phyloP scores from a whole-genome alignment of 73 alveolate genomes.

The Paramecium biaurelia region DNA sequence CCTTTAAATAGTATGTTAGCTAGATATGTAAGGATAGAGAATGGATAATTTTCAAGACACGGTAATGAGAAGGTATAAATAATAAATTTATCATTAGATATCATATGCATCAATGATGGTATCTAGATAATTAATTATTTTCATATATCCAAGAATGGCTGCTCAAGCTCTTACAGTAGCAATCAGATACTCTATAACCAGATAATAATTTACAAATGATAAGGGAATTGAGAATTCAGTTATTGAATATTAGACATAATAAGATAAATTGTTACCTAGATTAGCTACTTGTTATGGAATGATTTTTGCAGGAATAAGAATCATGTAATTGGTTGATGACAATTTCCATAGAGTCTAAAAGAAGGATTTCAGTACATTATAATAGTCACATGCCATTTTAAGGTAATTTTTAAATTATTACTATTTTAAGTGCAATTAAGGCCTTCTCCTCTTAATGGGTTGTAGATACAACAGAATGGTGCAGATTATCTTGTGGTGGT shows the following conservation, averaged over 20 bases:
- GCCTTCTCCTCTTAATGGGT: constrained; percentile 68
- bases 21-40: constrained; percentile 77
- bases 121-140: constrained; percentile 17
- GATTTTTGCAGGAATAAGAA: constrained; percentile 60
- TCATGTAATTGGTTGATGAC: constrained; percentile 40
- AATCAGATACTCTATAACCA: constrained; percentile 76
- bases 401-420: constrained; percentile 57
- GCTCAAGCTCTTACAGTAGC: constrained; percentile 69
- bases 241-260: constrained; percentile 81
- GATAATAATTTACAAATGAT: constrained; percentile 75
- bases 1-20: constrained; percentile 79
- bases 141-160: constrained; percentile 41
- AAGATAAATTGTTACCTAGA: constrained; percentile 67
- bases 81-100: background rate
- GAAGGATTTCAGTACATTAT: constrained; percentile 50
- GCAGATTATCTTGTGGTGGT: constrained; percentile 90
- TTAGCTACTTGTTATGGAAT: constrained; percentile 72
- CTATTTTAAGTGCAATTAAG: constrained; percentile 65
- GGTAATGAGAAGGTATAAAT: constrained; percentile 60
- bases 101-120: constrained; percentile 59
- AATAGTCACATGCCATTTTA: constrained; percentile 68
- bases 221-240: constrained; percentile 72
- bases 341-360: constrained; percentile 67
- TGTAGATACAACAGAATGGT: constrained; percentile 67
- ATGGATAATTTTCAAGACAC: constrained; percentile 67